Evolutionary conservation across 225 moss, liverwort and hornwort species (phyloP).

Genomic region (Pleurozium schreberi): DNA sequence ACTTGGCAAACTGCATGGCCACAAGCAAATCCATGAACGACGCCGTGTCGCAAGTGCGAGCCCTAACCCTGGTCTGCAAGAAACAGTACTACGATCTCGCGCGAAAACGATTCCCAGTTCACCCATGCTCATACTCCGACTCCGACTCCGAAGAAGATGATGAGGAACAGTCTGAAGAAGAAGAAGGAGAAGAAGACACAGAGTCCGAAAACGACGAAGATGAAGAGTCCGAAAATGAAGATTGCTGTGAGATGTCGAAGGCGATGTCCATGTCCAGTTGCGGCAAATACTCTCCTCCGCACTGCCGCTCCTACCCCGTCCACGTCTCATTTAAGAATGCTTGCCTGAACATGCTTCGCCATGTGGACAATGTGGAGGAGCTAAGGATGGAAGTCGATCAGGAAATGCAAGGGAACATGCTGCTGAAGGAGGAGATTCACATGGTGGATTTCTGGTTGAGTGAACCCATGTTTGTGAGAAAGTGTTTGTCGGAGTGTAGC

Average conservation of each 20-base stretch:
- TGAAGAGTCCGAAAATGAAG: neutral
- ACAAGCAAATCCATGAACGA: constrained; percentile 23
- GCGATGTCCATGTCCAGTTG: neutral
- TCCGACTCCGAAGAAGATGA: neutral
- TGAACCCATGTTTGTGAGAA: constrained; percentile 37
- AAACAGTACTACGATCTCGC: constrained; percentile 27
- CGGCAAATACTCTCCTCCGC: neutral
- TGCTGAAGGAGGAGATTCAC: constrained; percentile 55
- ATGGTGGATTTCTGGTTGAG: constrained; percentile 65
- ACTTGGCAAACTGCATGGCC: constrained; percentile 42
- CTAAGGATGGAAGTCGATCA: constrained; percentile 74
- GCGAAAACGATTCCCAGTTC: constrained; percentile 3
- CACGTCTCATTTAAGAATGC: constrained; percentile 32
- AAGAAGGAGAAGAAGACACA: neutral
- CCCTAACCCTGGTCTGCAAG: constrained; percentile 17
- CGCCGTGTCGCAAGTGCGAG: constrained; percentile 14
- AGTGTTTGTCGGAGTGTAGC: constrained; percentile 32
- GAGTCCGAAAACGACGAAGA: neutral
- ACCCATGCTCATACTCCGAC: neutral
- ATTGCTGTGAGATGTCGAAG: constrained; percentile 16
- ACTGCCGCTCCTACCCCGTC: neutral
- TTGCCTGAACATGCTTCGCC: constrained; percentile 21
- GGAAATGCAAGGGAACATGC: constrained; percentile 63
- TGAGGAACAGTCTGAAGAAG: neutral
- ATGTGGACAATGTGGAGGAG: constrained; percentile 27